Percentiles rank a stretch among this genome's conserved stretches.
phyloP scores from a whole-genome alignment of 768 basidiomycete species.

The Amanita polypyramis region DNA sequence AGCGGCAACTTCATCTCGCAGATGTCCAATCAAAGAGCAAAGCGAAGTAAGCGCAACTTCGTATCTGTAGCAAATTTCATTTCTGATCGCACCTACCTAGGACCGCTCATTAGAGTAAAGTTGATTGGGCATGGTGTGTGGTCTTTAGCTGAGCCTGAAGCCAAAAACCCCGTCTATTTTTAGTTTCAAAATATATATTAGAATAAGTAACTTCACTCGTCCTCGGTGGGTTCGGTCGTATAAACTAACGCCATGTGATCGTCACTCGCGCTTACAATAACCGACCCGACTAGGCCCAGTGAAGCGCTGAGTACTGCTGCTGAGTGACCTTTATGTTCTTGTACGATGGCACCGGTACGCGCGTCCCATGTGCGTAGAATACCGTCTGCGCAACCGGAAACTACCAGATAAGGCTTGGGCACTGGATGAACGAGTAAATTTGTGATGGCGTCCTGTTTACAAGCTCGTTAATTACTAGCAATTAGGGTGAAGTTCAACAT shows the following conservation, averaged over 20 bases:
- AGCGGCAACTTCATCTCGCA: too few relatives aligned
- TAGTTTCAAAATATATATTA: neutral
- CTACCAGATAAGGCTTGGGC: slow-evolving; percentile 66
- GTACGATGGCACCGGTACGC: slow-evolving; percentile 68
- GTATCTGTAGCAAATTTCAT: too few relatives aligned
- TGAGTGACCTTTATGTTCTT: slow-evolving; percentile 75
- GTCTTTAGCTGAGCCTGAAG: too few relatives aligned
- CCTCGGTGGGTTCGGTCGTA: slow-evolving; percentile 45
- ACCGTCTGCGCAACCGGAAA: slow-evolving; percentile 82
- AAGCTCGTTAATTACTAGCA: neutral
- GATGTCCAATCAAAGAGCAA: too few relatives aligned
- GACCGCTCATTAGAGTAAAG: too few relatives aligned
- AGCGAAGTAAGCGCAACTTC: too few relatives aligned
- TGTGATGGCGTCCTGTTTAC: slow-evolving; percentile 78
- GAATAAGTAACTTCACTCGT: slow-evolving; percentile 11
- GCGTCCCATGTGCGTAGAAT: slow-evolving; percentile 90
- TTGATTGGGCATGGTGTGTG: too few relatives aligned
- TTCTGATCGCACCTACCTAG: too few relatives aligned
- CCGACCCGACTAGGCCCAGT: slow-evolving; percentile 56
- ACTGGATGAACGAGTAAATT: slow-evolving; percentile 63
- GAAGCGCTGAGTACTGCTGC: slow-evolving; percentile 69
- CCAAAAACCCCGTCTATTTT: neutral
- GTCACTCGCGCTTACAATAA: slow-evolving; percentile 84
- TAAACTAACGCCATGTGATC: slow-evolving; percentile 84
- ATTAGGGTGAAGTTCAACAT: slow-evolving; percentile 13